A percentile compares a stretch with the other conserved stretches of the same genome.
Conservation (phyloP, 2,329 filamentous ascomycete genomes). For the Beauveria sp. region DNA sequence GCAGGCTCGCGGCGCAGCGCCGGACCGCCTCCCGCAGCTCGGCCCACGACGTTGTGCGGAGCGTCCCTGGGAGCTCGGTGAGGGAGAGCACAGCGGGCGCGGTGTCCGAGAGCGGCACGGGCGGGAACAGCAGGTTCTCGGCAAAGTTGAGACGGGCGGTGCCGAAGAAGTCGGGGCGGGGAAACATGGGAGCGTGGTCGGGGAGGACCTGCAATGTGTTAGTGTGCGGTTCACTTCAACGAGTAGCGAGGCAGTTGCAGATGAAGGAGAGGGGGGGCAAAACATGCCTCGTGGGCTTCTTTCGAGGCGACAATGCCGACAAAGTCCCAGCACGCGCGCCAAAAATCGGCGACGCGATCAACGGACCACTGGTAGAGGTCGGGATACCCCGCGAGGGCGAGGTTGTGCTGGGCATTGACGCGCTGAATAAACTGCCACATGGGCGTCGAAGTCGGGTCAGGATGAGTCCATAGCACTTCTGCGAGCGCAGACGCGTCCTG, state of each 20-base stretch:
- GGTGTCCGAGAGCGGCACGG: conserved; percentile 40
- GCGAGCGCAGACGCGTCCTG: conserved; percentile 12
- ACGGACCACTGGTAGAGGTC: conserved; percentile 84
- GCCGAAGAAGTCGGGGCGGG: conserved; percentile 77
- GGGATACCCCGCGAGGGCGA: conserved; percentile 58
- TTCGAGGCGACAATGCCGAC: conserved; percentile 65
- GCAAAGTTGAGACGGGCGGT: conserved; percentile 82
- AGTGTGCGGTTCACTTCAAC: not conserved
- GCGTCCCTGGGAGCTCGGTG: conserved; percentile 63
- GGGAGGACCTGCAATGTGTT: conserved; percentile 56
- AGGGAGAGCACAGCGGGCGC: conserved; percentile 68
- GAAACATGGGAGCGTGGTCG: conserved; percentile 64
- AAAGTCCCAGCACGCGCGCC: conserved; percentile 79
- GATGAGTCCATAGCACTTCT: conserved; percentile 63
- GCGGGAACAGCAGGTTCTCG: conserved; percentile 84
- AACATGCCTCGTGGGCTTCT: conserved; percentile 50
- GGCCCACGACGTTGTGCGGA: conserved; percentile 59
- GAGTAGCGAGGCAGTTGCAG: not conserved
- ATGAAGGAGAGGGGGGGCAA: not conserved
- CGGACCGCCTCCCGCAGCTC: conserved; percentile 72
- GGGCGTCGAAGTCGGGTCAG: conserved; percentile 56
- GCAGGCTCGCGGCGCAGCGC: conserved; percentile 62
- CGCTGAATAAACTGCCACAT: conserved; percentile 65
- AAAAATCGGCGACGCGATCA: conserved; percentile 66
- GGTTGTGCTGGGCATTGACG: conserved; percentile 59